Evolutionary conservation across 2,329 filamentous ascomycete species (phyloP).

Genomic region (Fusarium algeriense): DNA sequence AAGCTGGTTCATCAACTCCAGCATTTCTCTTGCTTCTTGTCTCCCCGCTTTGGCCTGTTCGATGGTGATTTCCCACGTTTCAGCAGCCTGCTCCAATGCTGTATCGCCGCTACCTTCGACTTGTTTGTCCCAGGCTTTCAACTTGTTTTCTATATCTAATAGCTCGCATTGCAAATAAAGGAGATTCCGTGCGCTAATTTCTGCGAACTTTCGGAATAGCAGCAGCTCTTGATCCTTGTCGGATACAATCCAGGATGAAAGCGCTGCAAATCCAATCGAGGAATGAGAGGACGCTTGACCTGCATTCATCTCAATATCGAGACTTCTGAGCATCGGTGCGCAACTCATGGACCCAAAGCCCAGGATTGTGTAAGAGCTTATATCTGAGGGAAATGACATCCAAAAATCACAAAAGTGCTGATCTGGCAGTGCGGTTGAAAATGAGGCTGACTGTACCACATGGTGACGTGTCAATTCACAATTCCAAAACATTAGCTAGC

Average conservation of each 20-base stretch:
- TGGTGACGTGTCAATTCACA: background rate
- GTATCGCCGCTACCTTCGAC: background rate
- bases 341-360: no score
- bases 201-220: background rate
- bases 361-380: no score
- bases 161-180: conserved; percentile 9
- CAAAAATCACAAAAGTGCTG: no score
- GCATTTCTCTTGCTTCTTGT: background rate
- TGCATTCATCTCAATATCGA: background rate
- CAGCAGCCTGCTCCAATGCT: background rate
- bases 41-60: fast-evolving
- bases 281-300: fast-evolving
- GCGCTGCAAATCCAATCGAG: background rate
- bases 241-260: background rate
- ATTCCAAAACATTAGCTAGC: background rate
- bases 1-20: fast-evolving
- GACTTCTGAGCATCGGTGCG: no score
- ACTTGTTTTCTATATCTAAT: fast-evolving
- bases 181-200: conserved; percentile 3
- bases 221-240: conserved; percentile 11
- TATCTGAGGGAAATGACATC: no score
- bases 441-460: fast-evolving
- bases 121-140: background rate
- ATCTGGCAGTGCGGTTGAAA: background rate
- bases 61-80: conserved; percentile 14